Percentiles rank a stretch among this genome's conserved stretches.
phyloP scores from a whole-genome alignment of 1,284 basidiomycete species.

The Gomphus sp. region DNA sequence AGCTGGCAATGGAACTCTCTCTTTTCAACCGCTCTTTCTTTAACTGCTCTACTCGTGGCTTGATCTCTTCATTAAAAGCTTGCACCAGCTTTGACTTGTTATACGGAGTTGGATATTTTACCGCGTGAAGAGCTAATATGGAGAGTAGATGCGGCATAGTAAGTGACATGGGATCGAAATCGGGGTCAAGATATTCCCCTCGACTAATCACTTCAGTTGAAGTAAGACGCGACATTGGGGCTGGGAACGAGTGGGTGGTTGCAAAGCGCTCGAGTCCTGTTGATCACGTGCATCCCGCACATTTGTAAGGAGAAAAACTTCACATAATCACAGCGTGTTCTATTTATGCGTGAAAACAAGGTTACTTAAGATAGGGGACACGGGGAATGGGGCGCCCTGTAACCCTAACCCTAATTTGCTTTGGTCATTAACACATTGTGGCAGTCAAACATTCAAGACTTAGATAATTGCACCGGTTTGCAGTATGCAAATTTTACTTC shows the following conservation, averaged over 20 bases:
- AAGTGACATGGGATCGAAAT: slow-evolving; percentile 73
- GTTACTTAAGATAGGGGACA: too few species aligned
- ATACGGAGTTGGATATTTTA: slow-evolving; percentile 68
- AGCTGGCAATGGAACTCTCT: slow-evolving; percentile 62
- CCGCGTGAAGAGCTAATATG: slow-evolving; percentile 74
- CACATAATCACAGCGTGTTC: neutral
- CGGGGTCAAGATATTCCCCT: slow-evolving; percentile 76
- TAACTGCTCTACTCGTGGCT: slow-evolving; percentile 48
- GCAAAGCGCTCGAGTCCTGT: neutral
- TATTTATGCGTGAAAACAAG: too few species aligned
- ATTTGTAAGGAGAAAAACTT: neutral
- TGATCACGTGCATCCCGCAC: neutral
- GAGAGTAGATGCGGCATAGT: slow-evolving; percentile 78
- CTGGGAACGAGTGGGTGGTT: neutral
- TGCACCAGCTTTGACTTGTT: slow-evolving; percentile 83
- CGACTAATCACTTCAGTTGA: slow-evolving; percentile 59
- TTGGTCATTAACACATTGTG: too few species aligned
- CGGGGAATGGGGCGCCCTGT: too few species aligned
- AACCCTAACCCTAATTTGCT: too few species aligned
- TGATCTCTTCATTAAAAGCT: slow-evolving; percentile 72
- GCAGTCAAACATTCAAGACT: too few species aligned
- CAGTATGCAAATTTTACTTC: too few species aligned
- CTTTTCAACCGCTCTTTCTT: slow-evolving; percentile 58
- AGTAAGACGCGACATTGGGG: slow-evolving; percentile 60
- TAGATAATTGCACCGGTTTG: too few species aligned